phyloP scores from a whole-genome alignment of 2,329 filamentous ascomycete genomes.

The Seiridium cupressi region DNA sequence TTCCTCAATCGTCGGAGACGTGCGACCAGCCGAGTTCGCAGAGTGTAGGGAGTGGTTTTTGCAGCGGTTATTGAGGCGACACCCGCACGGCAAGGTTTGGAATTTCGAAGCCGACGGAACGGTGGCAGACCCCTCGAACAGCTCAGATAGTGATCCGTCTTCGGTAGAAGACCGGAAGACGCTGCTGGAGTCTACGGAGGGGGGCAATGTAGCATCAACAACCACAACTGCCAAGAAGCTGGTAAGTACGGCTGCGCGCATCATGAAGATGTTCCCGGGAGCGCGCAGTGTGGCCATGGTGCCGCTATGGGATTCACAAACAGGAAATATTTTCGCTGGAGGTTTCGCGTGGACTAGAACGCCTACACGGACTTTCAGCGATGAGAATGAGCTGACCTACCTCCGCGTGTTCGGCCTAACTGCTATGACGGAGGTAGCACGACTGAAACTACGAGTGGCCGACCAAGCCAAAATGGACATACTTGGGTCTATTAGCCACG shows the following conservation, averaged over 20 bases:
- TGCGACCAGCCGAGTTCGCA: constrained; percentile 20
- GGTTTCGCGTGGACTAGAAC: constrained; percentile 47
- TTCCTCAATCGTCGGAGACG: constrained; percentile 28
- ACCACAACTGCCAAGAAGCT: not conserved
- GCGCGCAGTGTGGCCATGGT: constrained; percentile 45
- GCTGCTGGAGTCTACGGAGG: not conserved
- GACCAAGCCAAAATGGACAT: constrained; percentile 54
- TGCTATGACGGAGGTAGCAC: constrained; percentile 55
- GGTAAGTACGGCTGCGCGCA: not conserved
- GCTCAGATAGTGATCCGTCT: not conserved
- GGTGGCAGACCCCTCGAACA: not conserved
- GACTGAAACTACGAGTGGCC: constrained; percentile 33
- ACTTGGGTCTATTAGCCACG: constrained; percentile 59
- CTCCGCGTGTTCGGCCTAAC: constrained; percentile 49
- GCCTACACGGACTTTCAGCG: constrained; percentile 38
- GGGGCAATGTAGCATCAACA: not conserved
- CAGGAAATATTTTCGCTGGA: constrained; percentile 46
- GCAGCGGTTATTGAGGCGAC: constrained; percentile 36
- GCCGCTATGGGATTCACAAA: constrained; percentile 45
- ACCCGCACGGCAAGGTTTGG: constrained; percentile 45
- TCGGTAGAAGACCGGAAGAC: not conserved
- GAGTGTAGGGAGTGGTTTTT: constrained; percentile 32
- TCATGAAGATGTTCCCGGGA: constrained; percentile 32
- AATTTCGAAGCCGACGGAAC: constrained; percentile 18
- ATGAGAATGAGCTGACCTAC: constrained; percentile 46